Evolutionary conservation across 805 yeast genomes (phyloP).

Genomic region (Metschnikowia arizonensis): DNA sequence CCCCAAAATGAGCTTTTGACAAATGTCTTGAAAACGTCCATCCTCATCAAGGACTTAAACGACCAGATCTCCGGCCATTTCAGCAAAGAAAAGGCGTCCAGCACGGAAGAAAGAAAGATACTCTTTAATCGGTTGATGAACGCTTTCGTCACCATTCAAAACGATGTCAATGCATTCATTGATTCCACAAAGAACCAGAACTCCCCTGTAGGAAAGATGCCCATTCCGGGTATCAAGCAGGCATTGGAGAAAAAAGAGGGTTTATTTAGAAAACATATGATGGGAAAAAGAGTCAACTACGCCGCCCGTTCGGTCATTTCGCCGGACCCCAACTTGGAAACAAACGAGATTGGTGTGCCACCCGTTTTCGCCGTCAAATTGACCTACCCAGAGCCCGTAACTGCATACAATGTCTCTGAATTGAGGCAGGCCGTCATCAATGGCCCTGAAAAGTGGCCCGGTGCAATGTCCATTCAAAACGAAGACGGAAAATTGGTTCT

Average conservation of each 20-base stretch:
- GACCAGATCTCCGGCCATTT: conserved; percentile 66
- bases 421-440: conserved; percentile 92
- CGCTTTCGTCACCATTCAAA: conserved; percentile 90
- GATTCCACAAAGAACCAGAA: conserved; percentile 88
- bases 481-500: conserved; percentile 88
- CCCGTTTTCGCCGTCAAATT: conserved; percentile 95
- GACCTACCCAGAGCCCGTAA: conserved; percentile 98
- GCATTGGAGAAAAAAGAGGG: conserved; percentile 98
- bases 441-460: conserved; percentile 99
- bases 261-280: conserved; percentile 96
- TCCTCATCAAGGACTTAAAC: conserved; percentile 82
- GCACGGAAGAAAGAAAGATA: conserved; percentile 66
- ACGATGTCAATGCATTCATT: conserved; percentile 89
- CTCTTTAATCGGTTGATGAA: conserved; percentile 90
- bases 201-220: conserved; percentile 59
- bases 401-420: conserved; percentile 84
- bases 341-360: conserved; percentile 97
- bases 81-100: conserved; percentile 45
- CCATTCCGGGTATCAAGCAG: conserved; percentile 95
- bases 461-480: conserved; percentile 92
- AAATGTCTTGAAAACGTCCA: conserved; percentile 71
- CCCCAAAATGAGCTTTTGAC: conserved; percentile 85
- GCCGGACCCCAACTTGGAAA: conserved; percentile 97
- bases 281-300: conserved; percentile 99
- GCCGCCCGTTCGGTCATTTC: conserved; percentile 99